Base-by-base conservation (phyloP, 257 asterid genomes). In the Plantago elongata region DNA sequence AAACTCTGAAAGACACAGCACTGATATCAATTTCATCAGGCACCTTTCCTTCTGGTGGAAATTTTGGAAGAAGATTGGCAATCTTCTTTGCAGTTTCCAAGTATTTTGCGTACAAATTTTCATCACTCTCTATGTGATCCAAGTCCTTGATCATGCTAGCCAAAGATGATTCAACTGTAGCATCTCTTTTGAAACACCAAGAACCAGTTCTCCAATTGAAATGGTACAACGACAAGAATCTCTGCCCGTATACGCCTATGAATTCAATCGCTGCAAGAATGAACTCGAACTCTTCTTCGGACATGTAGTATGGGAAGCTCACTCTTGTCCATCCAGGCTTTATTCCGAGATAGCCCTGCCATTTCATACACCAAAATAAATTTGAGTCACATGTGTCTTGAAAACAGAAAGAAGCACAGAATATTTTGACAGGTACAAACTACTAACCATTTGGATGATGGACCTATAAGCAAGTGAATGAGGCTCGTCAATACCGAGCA, bases 311-410 rank as follows among this genome's bases (percentile, higher is more conserved):
- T 7, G 94, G 82, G 58, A 87, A 82, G 77, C 94, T 82, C 57
- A 87, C 79, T 57, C 95, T 77, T 49, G 95, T 79, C 95, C 95
- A 87, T 60, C 95, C 95, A 0, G 86, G 90, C 78, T 84, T 87
- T 38, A 75, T 65, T 56, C 95, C 95, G 4, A 13, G 47, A 50
- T 82, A 84, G 13, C 94, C 88, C 94, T 84, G 78, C 42, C 40
- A 34, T 34, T 34, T 34, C 27, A 22, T 22, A 22, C 27, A 22
- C 27, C 27, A 22, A 22, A 22, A 22, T 1, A 34, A 34, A 34
- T 5, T 34, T 34, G 7, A 34, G 8, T 34, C 8, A 34, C 5
- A 4, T 34, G 0, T 34, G 8, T 5, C 40, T 34, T 34, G 0
- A 34, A 34, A 34, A 34, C 40, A 34, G 40, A 34, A 5, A 2